Evolutionary conservation across 257 asterid genomes (phyloP).

Genomic region (Ligustrum vulgare): DNA sequence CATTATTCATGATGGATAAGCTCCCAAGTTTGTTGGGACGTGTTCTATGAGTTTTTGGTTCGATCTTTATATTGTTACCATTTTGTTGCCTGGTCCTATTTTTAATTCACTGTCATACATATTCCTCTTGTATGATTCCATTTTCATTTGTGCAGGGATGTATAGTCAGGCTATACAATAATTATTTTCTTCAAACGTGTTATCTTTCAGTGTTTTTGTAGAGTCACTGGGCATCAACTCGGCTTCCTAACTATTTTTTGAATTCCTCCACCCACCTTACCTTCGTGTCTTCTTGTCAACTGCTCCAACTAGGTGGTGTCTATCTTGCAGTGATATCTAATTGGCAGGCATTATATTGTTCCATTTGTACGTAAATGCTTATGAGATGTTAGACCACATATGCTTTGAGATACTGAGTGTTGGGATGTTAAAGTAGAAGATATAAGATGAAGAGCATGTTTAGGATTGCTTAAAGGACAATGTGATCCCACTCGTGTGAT

Average conservation of each 20-base stretch:
- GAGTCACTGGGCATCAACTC: neutral
- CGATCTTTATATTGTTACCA: neutral
- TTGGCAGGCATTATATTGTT: neutral
- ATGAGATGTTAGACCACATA: neutral
- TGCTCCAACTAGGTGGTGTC: neutral
- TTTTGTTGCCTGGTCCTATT: neutral
- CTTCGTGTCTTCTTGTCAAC: neutral
- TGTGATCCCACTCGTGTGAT: neutral
- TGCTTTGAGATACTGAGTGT: neutral
- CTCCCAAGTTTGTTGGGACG: neutral
- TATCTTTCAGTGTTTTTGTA: neutral
- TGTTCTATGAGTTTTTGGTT: conserved; percentile 3
- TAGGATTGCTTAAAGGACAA: neutral
- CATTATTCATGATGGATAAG: neutral
- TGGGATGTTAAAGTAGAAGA: neutral
- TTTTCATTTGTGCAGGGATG: neutral
- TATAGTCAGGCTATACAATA: neutral
- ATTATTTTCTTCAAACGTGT: neutral
- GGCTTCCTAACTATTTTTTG: neutral
- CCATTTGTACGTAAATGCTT: neutral
- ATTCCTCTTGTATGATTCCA: neutral
- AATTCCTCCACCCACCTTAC: neutral
- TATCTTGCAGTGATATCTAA: neutral
- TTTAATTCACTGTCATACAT: neutral
- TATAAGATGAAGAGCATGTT: neutral